These are phyloP conservation scores for Nicotiana otophora DNA, from an alignment of 257 asterid species.

Conservation along the genomic window DNA sequence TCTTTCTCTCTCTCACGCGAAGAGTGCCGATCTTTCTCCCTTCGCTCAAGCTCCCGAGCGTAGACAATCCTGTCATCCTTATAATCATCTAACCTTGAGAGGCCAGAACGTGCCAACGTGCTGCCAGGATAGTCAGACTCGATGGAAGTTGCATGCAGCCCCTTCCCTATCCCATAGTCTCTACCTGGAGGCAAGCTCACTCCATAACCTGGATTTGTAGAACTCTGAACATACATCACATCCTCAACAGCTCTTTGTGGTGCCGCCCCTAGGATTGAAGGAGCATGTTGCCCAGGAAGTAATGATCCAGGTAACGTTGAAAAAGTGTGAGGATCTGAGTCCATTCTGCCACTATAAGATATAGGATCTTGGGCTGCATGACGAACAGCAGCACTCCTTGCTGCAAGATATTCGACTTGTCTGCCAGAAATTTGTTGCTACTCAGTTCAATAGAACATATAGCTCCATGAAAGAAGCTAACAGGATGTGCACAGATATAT, in stretches of 20 bases:
- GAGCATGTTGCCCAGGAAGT: slow-evolving; percentile 58
- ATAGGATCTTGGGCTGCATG: slow-evolving; percentile 52
- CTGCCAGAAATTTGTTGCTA: slow-evolving; percentile 84
- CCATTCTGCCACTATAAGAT: slow-evolving; percentile 64
- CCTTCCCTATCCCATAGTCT: slow-evolving; percentile 89
- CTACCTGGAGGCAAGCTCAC: slow-evolving; percentile 99
- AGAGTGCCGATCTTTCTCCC: slow-evolving; percentile 59
- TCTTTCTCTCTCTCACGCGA: slow-evolving; percentile 73
- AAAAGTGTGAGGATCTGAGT: slow-evolving; percentile 59
- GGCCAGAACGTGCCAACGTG: slow-evolving; percentile 44
- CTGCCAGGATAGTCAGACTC: slow-evolving; percentile 65
- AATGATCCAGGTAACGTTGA: slow-evolving; percentile 57
- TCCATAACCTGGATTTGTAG: slow-evolving; percentile 91
- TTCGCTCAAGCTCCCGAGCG: slow-evolving; percentile 62
- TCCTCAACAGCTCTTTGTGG: slow-evolving; percentile 73
- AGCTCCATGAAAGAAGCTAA: slow-evolving; percentile 34
- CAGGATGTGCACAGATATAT: slow-evolving; percentile 13
- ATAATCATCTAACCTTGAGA: slow-evolving; percentile 56
- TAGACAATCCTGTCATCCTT: slow-evolving; percentile 61
- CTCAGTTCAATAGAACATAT: slow-evolving; percentile 59
- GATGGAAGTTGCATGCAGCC: slow-evolving; percentile 52
- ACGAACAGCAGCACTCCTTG: slow-evolving; percentile 50
- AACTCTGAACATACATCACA: slow-evolving; percentile 52
- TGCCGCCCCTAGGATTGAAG: slow-evolving; percentile 91
- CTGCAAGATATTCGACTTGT: slow-evolving; percentile 84